These are phyloP conservation scores for Camellia japonica DNA, from an alignment of 148 eudicot genomes.

Conservation along the genomic window DNA sequence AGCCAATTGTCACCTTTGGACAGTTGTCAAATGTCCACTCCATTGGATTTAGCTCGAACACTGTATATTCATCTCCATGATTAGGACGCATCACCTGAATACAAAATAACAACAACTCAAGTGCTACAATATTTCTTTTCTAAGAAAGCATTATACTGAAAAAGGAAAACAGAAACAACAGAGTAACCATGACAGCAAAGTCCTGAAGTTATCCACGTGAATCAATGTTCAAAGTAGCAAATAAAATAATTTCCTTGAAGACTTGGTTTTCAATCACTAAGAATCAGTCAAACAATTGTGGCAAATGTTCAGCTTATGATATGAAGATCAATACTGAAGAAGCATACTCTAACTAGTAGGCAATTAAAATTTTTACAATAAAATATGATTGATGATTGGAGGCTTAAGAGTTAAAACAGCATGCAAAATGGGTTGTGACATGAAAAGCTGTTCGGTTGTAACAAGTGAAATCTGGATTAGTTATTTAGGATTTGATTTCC, in stretches of 20 bases:
- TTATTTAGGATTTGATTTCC: background rate
- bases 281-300: background rate
- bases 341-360: background rate
- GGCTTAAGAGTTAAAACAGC: background rate
- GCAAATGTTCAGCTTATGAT: background rate
- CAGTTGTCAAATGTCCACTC: conserved; percentile 53
- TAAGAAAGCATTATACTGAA: conserved; percentile 11
- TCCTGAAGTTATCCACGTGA: background rate
- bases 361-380: background rate
- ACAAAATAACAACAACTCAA: conserved; percentile 2
- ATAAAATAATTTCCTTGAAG: background rate
- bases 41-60: conserved; percentile 62
- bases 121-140: background rate
- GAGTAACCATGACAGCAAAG: background rate
- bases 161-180: background rate
- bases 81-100: conserved; percentile 79
- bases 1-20: conserved; percentile 56
- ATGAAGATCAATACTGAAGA: background rate
- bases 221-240: background rate
- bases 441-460: background rate
- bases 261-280: background rate
- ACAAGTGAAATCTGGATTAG: background rate
- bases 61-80: conserved; percentile 60
- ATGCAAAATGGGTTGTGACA: too few species aligned
- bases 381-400: background rate